Percentiles rank a stretch among this genome's conserved stretches.
Conservation (phyloP, 805 yeast genomes). For the Cyberlindnera nakhonratchasimensis region DNA sequence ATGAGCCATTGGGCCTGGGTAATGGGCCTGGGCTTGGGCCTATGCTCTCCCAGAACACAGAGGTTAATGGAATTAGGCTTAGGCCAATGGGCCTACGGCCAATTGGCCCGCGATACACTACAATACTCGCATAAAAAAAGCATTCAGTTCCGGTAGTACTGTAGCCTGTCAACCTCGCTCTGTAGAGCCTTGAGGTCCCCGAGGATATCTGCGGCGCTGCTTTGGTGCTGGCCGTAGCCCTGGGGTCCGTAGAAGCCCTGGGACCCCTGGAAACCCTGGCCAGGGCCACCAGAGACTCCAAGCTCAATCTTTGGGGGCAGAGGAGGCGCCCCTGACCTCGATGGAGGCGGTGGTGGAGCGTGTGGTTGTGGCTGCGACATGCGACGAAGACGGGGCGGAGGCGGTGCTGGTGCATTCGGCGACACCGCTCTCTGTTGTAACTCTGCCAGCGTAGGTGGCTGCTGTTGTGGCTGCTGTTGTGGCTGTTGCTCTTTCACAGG, state of each 20-base stretch:
- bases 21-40: too few relatives aligned
- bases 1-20: too few relatives aligned
- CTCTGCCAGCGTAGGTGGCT: conserved; percentile 8
- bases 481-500: conserved; percentile 13
- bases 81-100: too few relatives aligned
- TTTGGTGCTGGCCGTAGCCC: conserved; percentile 26
- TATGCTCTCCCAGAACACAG: too few relatives aligned
- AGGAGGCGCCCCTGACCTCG: conserved; percentile 16
- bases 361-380: conserved; percentile 29
- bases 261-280: not conserved
- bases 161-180: conserved; percentile 61
- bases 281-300: not conserved
- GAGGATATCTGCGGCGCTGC: conserved; percentile 44
- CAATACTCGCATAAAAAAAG: too few relatives aligned
- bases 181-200: conserved; percentile 66
- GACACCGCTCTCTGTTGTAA: conserved; percentile 10
- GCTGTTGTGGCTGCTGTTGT: conserved; percentile 8
- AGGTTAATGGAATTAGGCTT: too few relatives aligned
- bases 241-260: too few relatives aligned
- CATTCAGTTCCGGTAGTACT: conserved; percentile 3
- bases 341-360: conserved; percentile 20
- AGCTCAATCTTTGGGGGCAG: conserved; percentile 23
- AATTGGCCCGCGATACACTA: too few relatives aligned
- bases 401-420: conserved; percentile 29
- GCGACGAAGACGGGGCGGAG: conserved; percentile 38